Evolutionary conservation across 2,329 filamentous ascomycete genomes (phyloP), one percentile per base, ranked within the genome.

Genomic region (Aspergillus novoparasiticus): DNA sequence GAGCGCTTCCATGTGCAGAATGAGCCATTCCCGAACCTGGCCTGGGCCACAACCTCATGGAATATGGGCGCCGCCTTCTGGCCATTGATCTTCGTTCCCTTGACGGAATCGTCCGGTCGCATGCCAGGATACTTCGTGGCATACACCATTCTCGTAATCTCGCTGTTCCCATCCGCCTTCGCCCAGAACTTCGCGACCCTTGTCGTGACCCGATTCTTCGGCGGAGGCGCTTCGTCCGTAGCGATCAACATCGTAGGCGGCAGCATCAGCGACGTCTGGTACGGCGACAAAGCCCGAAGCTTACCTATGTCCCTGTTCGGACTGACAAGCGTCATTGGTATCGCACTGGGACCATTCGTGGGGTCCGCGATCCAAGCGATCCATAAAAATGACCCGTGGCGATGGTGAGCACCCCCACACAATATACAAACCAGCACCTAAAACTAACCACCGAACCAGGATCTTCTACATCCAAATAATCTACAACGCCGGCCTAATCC

Each of bases 401-500:
- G 79, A 67, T 82, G 80, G 80, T 36, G 14, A 16, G 14, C 34
- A 36, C 12, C 11, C 32, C 34, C 34, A 36, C 34, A 16, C 1
- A 36, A 6, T 5, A 36, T 36, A 36, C 34, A 5, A 36, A 36
- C 11, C 34, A 36, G 11, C 34, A 36, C 12, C 14, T 14, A 36
- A 36, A 16, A 2, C 34, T 36, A 36, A 36, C 34, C 14, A 36
- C 34, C 34, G 3, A 36, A 36, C 14, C 34, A 36, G 34, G 34
- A 81, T 82, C 50, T 83, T 80, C 64, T 75, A 79, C 39, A 72
- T 79, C 30, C 80, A 82, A 23, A 80, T 82, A 41, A 78, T 81
- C 54, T 78, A 80, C 64, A 79, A 80, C 43, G 76, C 76, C 2
- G 79, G 70, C 0, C 66, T 80, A 11, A 75, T 81, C 2, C 79